Base-by-base conservation (phyloP, 352 stramenopile species). In the Globisporangium paddicum region DNA sequence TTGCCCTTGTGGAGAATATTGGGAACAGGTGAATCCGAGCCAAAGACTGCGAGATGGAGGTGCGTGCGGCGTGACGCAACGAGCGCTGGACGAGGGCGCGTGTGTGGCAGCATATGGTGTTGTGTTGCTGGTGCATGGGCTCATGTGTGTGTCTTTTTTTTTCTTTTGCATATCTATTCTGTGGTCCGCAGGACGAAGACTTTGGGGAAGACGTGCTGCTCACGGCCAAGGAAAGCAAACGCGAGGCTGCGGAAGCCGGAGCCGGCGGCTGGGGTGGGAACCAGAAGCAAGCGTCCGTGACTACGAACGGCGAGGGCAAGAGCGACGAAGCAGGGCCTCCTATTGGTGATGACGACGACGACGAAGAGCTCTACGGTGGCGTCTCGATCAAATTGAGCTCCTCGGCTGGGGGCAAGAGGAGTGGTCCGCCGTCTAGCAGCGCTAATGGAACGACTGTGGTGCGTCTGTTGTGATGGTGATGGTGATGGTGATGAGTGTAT, bases 161-260 rank as follows among this genome's bases (percentile, higher is more conserved):
- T 11, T 53, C 26, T 14, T 10, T 37, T 10, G n/a, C n/a, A n/a
- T n/a, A 32, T 32, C 28, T 32, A 32, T 35, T 54, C 18, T 41
- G 18, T 28, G n/a, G 18, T 3, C 11, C 16, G 13, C 60, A 90
- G 73, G 84, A 93, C 68, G 82, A 90, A 52, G 84, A 91, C 26
- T 93, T 91, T 57, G 82, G 82, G 2, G 82, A 90, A 44, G 80
- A 91, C 44, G 79, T 93, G 63, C 64, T 93, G 61, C 69, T 83
- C 10, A 53, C 53, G 5, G 32, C 60, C 46, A 52, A 58, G 25
- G 55, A 66, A 21, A 59, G 28, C 32, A 69, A 67, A 25, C 40
- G 16, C 21, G 37, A 59, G 42, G 46, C 48, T 0, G 49, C 70
- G 55, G 63, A 57, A 26, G 41, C 57, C 0, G 35, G 54, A 1